Percentiles rank a stretch among this genome's conserved stretches.
These are phyloP conservation scores for Trichocladium antarcticum DNA, from an alignment of 495 filamentous ascomycete genomes.

Conservation along the genomic window DNA sequence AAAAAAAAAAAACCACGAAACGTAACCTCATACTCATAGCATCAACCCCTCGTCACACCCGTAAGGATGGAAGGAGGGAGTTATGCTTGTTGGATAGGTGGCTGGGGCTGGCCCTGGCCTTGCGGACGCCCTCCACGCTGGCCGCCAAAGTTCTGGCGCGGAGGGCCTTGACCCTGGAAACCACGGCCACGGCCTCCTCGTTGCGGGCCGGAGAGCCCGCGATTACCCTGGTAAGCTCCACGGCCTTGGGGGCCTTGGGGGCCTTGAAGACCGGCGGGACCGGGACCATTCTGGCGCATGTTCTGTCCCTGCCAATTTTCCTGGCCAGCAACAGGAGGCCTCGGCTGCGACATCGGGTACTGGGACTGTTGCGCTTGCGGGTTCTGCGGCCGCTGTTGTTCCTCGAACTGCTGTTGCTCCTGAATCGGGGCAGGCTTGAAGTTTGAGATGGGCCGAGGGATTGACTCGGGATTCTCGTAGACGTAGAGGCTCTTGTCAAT, in stretches of 20 bases:
- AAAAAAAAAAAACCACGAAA: conserved; percentile 9
- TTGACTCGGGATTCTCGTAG: conserved; percentile 89
- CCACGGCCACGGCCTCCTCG: conserved; percentile 28
- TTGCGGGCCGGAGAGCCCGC: conserved; percentile 25
- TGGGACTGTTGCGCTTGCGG: conserved; percentile 20
- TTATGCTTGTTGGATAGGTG: conserved; percentile 23
- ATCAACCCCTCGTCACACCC: conserved; percentile 1
- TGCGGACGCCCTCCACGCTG: conserved; percentile 32
- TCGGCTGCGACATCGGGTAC: conserved; percentile 16
- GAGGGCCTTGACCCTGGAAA: conserved; percentile 25
- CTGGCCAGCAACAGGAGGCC: conserved; percentile 8
- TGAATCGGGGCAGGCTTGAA: conserved; percentile 25
- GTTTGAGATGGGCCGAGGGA: conserved; percentile 62
- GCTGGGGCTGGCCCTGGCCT: conserved; percentile 21
- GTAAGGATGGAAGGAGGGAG: neutral
- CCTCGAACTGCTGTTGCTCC: conserved; percentile 21
- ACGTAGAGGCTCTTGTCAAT: conserved; percentile 99
- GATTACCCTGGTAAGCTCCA: conserved; percentile 31
- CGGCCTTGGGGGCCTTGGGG: conserved; percentile 11
- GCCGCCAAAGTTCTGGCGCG: conserved; percentile 35
- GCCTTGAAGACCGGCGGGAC: conserved; percentile 1
- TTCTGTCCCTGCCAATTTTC: conserved; percentile 20
- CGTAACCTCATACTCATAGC: conserved; percentile 13
- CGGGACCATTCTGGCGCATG: conserved; percentile 18
- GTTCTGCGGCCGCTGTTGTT: conserved; percentile 17